These are phyloP conservation scores for Kodamaea lidongshanica DNA, from an alignment of 805 yeast species.

Conservation along the genomic window DNA sequence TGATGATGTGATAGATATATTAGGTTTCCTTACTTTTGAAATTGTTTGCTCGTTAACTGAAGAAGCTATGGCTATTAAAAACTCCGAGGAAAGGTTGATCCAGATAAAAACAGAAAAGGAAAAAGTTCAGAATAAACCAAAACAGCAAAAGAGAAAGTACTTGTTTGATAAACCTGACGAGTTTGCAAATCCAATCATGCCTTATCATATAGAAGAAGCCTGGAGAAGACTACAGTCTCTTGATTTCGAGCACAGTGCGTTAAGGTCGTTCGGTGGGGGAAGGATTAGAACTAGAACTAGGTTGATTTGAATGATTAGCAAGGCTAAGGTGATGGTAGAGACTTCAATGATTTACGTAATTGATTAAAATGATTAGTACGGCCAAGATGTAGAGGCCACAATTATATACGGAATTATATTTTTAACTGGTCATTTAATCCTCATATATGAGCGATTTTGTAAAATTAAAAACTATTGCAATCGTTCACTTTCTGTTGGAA, in stretches of 20 bases:
- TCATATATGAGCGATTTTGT: not conserved
- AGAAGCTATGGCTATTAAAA: constrained; percentile 77
- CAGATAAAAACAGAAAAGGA: constrained; percentile 18
- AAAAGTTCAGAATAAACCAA: constrained; percentile 21
- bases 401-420: too few species aligned
- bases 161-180: constrained; percentile 88
- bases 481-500: too few species aligned
- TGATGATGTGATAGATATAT: constrained; percentile 93
- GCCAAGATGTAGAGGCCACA: too few species aligned
- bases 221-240: constrained; percentile 70
- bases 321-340: too few species aligned
- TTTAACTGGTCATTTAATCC: too few species aligned
- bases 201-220: constrained; percentile 82
- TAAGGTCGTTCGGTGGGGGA: constrained; percentile 70
- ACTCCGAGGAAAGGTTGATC: constrained; percentile 51
- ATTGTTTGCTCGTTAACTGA: constrained; percentile 93
- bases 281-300: constrained; percentile 47
- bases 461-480: not conserved
- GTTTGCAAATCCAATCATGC: constrained; percentile 67
- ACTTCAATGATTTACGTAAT: too few species aligned
- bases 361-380: too few species aligned
- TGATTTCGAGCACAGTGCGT: constrained; percentile 53
- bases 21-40: constrained; percentile 93
- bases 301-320: constrained; percentile 31
- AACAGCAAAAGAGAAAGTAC: constrained; percentile 41